These are phyloP conservation scores for Neurospora sp. DNA, from an alignment of 495 filamentous ascomycete genomes.

Conservation along the genomic window DNA sequence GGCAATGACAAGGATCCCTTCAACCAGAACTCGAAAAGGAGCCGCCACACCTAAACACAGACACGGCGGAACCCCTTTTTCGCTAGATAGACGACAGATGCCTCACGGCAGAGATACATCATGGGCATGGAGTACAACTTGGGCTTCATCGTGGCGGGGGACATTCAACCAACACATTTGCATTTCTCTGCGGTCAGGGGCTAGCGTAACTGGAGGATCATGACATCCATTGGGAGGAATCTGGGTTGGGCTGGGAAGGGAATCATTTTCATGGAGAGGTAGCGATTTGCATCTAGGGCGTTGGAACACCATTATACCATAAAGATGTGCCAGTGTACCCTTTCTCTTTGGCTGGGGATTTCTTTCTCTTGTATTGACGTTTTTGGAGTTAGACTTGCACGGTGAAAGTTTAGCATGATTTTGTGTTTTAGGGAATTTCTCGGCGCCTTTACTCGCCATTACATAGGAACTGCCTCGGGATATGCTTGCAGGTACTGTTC, in stretches of 20 bases:
- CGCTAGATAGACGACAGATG: background rate
- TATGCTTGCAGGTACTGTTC: background rate
- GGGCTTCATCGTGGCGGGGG: background rate
- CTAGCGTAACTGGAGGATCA: background rate
- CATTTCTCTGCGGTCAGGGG: background rate
- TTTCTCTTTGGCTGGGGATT: background rate
- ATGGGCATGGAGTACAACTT: background rate
- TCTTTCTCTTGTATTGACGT: background rate
- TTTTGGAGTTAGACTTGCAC: background rate
- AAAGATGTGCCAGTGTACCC: background rate
- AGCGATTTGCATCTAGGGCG: background rate
- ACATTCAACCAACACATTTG: background rate
- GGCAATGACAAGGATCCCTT: constrained; percentile 48
- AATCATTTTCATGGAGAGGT: background rate
- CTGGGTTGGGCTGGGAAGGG: background rate
- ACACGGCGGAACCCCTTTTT: background rate
- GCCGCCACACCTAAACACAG: constrained; percentile 49
- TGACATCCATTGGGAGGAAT: background rate
- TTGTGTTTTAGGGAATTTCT: background rate
- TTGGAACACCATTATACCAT: background rate
- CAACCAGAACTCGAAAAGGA: constrained; percentile 60
- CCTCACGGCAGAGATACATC: background rate
- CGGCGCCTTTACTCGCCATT: background rate
- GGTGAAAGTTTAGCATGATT: background rate
- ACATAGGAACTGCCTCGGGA: background rate